Percentiles rank a stretch among this genome's conserved stretches.
These are phyloP conservation scores for Phytomonas francai DNA, from an alignment of 208 protist genomes.

Conservation along the genomic window DNA sequence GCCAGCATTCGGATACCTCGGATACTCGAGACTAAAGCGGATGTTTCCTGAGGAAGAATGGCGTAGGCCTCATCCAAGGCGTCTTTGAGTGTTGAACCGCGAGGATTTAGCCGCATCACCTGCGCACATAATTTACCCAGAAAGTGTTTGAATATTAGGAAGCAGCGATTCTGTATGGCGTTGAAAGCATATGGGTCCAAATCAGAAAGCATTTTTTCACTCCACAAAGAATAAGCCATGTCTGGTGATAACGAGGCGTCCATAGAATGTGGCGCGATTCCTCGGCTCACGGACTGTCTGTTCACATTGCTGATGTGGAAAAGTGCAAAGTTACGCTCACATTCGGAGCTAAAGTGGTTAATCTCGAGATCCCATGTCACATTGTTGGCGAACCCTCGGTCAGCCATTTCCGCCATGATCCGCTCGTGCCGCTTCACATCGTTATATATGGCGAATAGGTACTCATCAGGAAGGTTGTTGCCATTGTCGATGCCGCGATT, in stretches of 20 bases:
- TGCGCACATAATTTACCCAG: slow-evolving; percentile 22
- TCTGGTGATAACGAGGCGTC: neutral
- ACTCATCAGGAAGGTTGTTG: slow-evolving; percentile 82
- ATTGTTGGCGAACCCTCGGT: slow-evolving; percentile 69
- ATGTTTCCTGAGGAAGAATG: slow-evolving; percentile 17
- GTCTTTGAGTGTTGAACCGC: slow-evolving; percentile 12
- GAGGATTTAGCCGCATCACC: slow-evolving; percentile 17
- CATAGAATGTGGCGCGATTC: neutral
- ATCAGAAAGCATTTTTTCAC: neutral
- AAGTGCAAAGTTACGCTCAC: neutral
- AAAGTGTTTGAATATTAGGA: slow-evolving; percentile 47
- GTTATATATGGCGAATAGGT: slow-evolving; percentile 88
- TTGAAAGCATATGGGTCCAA: slow-evolving; percentile 47
- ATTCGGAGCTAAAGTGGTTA: slow-evolving; percentile 8
- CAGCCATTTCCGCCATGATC: slow-evolving; percentile 87
- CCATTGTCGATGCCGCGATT: slow-evolving; percentile 95
- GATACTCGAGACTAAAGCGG: slow-evolving; percentile 21
- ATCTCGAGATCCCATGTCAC: slow-evolving; percentile 80
- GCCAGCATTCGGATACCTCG: slow-evolving; percentile 23
- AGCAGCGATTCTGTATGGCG: slow-evolving; percentile 37
- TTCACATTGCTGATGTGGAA: neutral
- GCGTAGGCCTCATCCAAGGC: slow-evolving; percentile 19
- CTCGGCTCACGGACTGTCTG: neutral
- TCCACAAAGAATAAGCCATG: neutral
- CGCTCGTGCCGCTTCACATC: slow-evolving; percentile 89